These are phyloP conservation scores for Crithidia sp. DNA, from an alignment of 208 protist genomes.

Conservation along the genomic window DNA sequence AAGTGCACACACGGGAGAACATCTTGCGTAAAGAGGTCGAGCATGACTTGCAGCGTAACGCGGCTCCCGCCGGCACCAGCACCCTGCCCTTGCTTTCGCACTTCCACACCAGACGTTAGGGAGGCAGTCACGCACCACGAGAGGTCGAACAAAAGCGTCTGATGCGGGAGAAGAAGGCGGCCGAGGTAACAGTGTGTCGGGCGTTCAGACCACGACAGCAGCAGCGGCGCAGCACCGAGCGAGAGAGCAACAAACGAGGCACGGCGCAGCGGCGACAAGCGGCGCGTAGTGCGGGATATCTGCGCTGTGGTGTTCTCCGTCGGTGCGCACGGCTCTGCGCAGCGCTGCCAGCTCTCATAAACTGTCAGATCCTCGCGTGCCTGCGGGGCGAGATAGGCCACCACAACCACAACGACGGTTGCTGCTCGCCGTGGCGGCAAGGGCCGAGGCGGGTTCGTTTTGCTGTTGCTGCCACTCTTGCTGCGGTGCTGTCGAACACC, in stretches of 20 bases:
- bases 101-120: background rate
- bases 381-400: conserved; percentile 39
- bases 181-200: conserved; percentile 20
- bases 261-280: conserved; percentile 27
- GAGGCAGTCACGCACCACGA: conserved; percentile 51
- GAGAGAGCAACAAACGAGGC: conserved; percentile 28
- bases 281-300: conserved; percentile 12
- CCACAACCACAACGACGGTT: conserved; percentile 22
- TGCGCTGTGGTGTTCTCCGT: background rate
- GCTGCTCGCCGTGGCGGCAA: no score
- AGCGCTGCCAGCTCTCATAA: conserved; percentile 46
- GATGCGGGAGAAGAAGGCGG: conserved; percentile 56
- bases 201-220: conserved; percentile 34
- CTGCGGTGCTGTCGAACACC: background rate
- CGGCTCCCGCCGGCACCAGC: background rate
- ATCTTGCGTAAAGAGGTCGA: conserved; percentile 41
- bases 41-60: conserved; percentile 9
- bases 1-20: conserved; percentile 44
- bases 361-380: conserved; percentile 38
- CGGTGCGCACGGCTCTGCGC: conserved; percentile 27
- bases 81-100: background rate
- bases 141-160: conserved; percentile 63
- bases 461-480: no score
- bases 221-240: conserved; percentile 29
- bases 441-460: no score